Evolutionary conservation across 306 rosid species (phyloP).

Genomic region (Medicago arabica): DNA sequence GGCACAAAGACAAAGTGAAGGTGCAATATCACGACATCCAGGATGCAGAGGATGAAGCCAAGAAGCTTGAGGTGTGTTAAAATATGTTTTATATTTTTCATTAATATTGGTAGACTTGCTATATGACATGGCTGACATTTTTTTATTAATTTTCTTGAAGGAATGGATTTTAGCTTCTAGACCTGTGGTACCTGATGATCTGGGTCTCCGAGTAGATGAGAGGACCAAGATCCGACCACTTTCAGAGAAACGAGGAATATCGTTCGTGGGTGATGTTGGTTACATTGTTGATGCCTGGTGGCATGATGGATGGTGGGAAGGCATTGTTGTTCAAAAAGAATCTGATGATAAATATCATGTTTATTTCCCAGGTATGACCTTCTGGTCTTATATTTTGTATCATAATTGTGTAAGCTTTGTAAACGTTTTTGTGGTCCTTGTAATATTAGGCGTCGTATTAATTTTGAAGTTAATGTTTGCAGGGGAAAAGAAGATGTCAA

Average conservation of each 20-base stretch:
- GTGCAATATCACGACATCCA: conserved; percentile 73
- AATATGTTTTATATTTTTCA: background rate
- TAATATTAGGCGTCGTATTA: background rate
- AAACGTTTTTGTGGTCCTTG: background rate
- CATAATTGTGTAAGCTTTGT: background rate
- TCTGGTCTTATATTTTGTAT: background rate
- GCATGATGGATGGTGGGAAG: conserved; percentile 99
- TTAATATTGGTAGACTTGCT: background rate
- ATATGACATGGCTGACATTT: background rate
- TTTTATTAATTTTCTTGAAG: conserved; percentile 40
- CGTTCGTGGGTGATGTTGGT: conserved; percentile 58
- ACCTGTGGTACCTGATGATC: conserved; percentile 59
- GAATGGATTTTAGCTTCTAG: conserved; percentile 83
- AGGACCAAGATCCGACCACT: conserved; percentile 70
- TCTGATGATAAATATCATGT: conserved; percentile 56
- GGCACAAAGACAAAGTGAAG: conserved; percentile 71
- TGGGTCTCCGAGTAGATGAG: conserved; percentile 58
- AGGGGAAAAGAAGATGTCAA: conserved; percentile 68
- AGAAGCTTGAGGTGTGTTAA: conserved; percentile 72
- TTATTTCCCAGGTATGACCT: conserved; percentile 75
- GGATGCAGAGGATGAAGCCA: conserved; percentile 77
- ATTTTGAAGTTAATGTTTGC: conserved; percentile 20
- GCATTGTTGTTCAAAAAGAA: conserved; percentile 65
- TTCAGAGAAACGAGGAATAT: conserved; percentile 40
- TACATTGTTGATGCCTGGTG: conserved; percentile 81